Percentiles rank a stretch among this genome's conserved stretches.
These are phyloP conservation scores for Halophytophthora polymorphica DNA, from an alignment of 352 stramenopile species.

Conservation along the genomic window DNA sequence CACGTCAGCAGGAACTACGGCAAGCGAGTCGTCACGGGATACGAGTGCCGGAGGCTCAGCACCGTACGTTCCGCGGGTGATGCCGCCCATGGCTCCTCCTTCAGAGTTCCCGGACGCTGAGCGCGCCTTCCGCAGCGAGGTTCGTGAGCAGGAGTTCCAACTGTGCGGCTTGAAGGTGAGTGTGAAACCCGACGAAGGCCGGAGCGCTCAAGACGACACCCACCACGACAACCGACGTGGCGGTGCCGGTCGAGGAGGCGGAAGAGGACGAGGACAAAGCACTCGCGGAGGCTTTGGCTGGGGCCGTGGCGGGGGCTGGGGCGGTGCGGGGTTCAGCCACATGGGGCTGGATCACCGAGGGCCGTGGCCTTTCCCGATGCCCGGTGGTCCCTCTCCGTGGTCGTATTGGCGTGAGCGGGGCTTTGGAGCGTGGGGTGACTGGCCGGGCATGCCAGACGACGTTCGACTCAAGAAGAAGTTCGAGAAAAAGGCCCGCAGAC, in stretches of 20 bases:
- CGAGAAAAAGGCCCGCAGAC: slow-evolving; percentile 5
- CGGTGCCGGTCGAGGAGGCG: slow-evolving; percentile 5
- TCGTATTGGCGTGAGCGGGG: slow-evolving; percentile 17
- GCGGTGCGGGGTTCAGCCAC: slow-evolving; percentile 11
- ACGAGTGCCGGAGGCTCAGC: slow-evolving; percentile 8
- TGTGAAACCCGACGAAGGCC: slow-evolving; percentile 16
- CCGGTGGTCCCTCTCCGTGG: slow-evolving; percentile 17
- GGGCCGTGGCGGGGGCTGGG: slow-evolving; percentile 19
- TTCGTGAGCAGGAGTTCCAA: slow-evolving; percentile 28
- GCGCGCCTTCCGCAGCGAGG: slow-evolving; percentile 20
- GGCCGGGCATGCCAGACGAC: slow-evolving; percentile 13
- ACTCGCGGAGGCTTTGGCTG: slow-evolving; percentile 9
- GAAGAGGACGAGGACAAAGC: slow-evolving; percentile 10
- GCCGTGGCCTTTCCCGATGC: slow-evolving; percentile 10
- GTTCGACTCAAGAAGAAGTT: slow-evolving; percentile 8
- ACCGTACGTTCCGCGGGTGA: slow-evolving; percentile 13
- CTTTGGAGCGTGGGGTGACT: slow-evolving; percentile 15
- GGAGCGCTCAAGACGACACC: background rate
- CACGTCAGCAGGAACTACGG: background rate
- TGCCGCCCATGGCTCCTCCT: slow-evolving; percentile 9
- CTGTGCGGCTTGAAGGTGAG: slow-evolving; percentile 41
- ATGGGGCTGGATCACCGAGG: slow-evolving; percentile 9
- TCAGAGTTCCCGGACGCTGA: slow-evolving; percentile 8
- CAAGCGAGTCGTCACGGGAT: background rate
- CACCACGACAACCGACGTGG: slow-evolving; percentile 5